Evolutionary conservation across 2,329 filamentous ascomycete species (phyloP).

Genomic region (Aspergillus transmontanensis): DNA sequence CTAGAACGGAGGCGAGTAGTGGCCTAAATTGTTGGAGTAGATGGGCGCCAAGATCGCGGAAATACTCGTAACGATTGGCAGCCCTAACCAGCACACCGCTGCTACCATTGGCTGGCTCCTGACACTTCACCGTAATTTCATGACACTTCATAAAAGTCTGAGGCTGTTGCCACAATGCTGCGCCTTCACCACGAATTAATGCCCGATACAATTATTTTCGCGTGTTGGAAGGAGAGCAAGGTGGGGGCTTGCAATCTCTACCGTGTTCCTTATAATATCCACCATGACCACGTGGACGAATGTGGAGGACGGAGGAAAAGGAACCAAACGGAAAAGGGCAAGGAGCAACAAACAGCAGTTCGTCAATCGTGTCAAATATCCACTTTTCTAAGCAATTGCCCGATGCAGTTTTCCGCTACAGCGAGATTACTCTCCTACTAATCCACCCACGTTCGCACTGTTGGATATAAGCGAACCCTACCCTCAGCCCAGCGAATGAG

Average conservation of each 20-base stretch:
- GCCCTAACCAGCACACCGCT: neutral
- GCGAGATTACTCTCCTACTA: neutral
- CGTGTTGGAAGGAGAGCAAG: neutral
- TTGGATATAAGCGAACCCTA: neutral
- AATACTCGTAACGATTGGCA: neutral
- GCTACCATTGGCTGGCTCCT: neutral
- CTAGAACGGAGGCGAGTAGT: neutral
- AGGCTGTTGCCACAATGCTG: neutral
- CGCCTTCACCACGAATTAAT: neutral
- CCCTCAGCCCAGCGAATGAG: neutral
- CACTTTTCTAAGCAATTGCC: neutral
- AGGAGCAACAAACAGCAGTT: neutral
- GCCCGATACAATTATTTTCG: neutral
- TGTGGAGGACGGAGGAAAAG: neutral
- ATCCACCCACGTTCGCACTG: too few relatives aligned
- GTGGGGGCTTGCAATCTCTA: neutral
- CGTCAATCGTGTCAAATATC: neutral
- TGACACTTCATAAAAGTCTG: neutral
- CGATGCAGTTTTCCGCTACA: neutral
- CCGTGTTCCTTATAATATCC: neutral
- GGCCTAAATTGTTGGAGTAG: neutral
- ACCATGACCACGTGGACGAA: neutral
- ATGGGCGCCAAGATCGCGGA: neutral
- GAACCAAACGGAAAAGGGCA: neutral
- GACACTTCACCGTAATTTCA: neutral